phyloP scores from a whole-genome alignment of 208 protist species.

The Acanthamoeba culbertsoni region DNA sequence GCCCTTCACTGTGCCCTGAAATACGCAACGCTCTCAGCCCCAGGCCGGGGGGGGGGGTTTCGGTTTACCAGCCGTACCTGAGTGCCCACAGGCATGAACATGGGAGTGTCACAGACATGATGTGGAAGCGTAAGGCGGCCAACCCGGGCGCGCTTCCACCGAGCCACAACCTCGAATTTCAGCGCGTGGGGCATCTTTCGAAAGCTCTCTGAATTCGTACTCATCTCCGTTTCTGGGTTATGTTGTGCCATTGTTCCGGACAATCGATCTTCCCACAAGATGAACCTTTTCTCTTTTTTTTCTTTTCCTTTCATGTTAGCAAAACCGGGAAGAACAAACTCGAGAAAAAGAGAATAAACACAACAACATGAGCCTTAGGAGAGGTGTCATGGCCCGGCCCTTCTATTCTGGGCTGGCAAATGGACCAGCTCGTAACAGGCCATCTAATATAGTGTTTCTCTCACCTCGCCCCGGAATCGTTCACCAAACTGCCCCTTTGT shows the following conservation, averaged over 20 bases:
- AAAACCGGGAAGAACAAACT: no score
- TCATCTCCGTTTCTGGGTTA: background rate
- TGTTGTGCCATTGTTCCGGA: background rate
- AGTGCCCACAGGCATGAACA: slow-evolving; percentile 98
- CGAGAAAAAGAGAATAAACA: no score
- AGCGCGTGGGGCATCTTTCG: slow-evolving; percentile 51
- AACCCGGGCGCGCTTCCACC: slow-evolving; percentile 33
- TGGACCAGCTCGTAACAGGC: no score
- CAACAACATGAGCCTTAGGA: no score
- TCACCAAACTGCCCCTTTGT: no score
- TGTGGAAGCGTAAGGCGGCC: slow-evolving; percentile 83
- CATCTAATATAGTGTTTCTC: no score
- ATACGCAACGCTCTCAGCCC: no score
- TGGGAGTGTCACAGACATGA: slow-evolving; percentile 86
- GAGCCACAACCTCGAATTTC: slow-evolving; percentile 57
- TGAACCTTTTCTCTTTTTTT: background rate
- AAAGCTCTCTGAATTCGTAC: background rate
- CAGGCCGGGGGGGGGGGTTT: no score
- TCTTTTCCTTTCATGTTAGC: background rate
- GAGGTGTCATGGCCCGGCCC: no score
- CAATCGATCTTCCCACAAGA: background rate
- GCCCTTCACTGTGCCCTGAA: slow-evolving; percentile 93
- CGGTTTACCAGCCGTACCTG: slow-evolving; percentile 84
- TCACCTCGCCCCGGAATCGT: no score
- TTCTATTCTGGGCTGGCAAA: no score